Evolutionary conservation across 1,139 yeast genomes (phyloP), one percentile per base, ranked within the genome.

Genomic region (Candida buenavistaensis): DNA sequence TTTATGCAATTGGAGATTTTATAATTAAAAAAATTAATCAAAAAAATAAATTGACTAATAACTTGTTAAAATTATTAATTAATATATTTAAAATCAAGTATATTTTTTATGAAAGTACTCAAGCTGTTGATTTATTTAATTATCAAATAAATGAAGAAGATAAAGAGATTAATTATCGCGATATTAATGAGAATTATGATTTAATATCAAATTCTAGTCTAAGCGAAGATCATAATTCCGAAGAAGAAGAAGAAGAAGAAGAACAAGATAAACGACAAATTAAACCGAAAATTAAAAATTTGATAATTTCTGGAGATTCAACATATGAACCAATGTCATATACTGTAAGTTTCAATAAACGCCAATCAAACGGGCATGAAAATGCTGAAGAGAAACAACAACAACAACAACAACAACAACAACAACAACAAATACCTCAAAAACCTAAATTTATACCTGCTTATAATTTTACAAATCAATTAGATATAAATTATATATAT

Each of bases 1-100:
- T 68, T 8, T 68, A 57, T 48, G 71, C 75, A 5, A 67, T 69
- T 32, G 75, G 73, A 1, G 73, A 66, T 34, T 57, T 57, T 38
- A 49, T 63, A 6, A 48, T 63, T 19, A 52, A 55, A 37, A 59
- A 54, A 41, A 51, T 48, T 11, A 23, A 24, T 9, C 42, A 41
- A 14, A 33, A 41, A 23, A 40, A 39, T 12, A 33, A 33, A 14
- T 33, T 37, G 10, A 40, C 47, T 30, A 44, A 36, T 30, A n/a
- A n/a, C n/a, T 45, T 59, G 28, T 46, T 54, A 15, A 49, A 47
- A 30, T 54, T 58, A 14, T 43, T 63, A 22, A 48, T 60, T 23
- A 54, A 48, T 14, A 47, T 59, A 23, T 66, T 69, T 41, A 46
- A 51, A 21, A 51, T 64, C 14, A 51, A 55, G 40, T 51, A 56